Evolutionary conservation across 2,329 filamentous ascomycete genomes (phyloP), one percentile per base, ranked within the genome.

Genomic region (Hypoxylon sp.): DNA sequence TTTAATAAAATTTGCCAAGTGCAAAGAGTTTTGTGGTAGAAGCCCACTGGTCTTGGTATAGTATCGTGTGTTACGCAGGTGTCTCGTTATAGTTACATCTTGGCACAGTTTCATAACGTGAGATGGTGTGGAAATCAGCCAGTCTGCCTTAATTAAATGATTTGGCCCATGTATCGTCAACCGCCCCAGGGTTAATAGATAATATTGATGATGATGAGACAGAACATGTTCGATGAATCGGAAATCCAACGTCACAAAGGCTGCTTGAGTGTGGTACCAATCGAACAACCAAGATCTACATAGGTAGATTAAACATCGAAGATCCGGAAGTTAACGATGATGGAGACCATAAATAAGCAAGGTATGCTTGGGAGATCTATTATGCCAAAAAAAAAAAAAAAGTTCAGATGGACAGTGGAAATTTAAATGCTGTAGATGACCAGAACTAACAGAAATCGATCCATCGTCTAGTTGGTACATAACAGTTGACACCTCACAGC

Each of bases 101-200:
- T 70, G 68, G 68, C 68, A 57, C 2, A 2, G 65, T 70, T 70
- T 68, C 65, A 68, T 24, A 46, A 47, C 29, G 17, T 54, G 9
- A 52, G 54, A 65, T 63, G 54, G 63, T 54, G 68, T 59, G 53
- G 33, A 37, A 55, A 60, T 33, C 50, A 56, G 33, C 60, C 58
- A 67, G 48, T 64, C 59, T 48, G 35, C 47, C 54, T 47, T 57
- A 17, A 39, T 53, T 63, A 35, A 55, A 46, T 33, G 26, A 56
- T 61, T 57, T 26, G 31, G 26, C 47, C 39, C 44, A 46, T 26
- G 63, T 64, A 64, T 67, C 67, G 64, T 39, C 60, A 55, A 62
- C 67, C 63, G 67, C 63, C 31, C 29, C 57, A 37, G n/a, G 42
- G 60, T 35, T 14, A 31, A 29, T 42, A 56, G 46, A 53, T 57